Evolutionary conservation across 768 basidiomycete genomes (phyloP).

Genomic region (Trametes coccinea): DNA sequence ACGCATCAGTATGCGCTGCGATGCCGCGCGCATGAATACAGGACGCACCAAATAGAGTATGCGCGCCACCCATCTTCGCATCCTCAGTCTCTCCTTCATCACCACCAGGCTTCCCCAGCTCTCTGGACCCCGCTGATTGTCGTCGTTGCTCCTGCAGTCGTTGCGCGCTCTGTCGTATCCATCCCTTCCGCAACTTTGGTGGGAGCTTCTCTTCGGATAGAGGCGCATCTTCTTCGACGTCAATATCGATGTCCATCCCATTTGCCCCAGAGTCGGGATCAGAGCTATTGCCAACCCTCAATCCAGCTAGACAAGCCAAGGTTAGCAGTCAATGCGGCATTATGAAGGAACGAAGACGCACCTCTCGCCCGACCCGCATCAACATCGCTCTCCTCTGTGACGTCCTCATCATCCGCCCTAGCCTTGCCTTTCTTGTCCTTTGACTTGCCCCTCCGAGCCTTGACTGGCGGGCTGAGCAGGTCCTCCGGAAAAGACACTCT

Average conservation of each 20-base stretch:
- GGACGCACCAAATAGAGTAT: constrained; percentile 17
- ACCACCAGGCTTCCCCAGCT: not conserved
- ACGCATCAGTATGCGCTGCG: not conserved
- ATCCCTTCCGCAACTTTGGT: constrained; percentile 61
- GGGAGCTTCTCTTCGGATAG: constrained; percentile 44
- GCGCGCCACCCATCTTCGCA: constrained; percentile 21
- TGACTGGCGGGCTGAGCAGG: constrained; percentile 4
- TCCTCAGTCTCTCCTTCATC: constrained; percentile 1
- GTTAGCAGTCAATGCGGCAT: not conserved
- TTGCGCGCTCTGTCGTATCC: constrained; percentile 33
- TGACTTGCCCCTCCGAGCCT: constrained; percentile 12
- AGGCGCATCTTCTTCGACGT: constrained; percentile 20
- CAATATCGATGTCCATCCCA: constrained; percentile 26
- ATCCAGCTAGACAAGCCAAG: not conserved
- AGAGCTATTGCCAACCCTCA: not conserved
- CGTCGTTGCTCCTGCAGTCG: constrained; percentile 30
- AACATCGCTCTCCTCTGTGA: constrained; percentile 21
- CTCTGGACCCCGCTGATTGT: not conserved
- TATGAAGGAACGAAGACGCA: not conserved
- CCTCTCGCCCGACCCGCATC: constrained; percentile 16
- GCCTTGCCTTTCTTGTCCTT: constrained; percentile 34
- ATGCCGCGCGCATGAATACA: not conserved
- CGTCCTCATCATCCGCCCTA: constrained; percentile 22
- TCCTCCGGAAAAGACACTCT: constrained; percentile 18
- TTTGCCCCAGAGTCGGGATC: not conserved